Conservation (phyloP, 73 alveolate genomes). For the Tetrahymena thermophila region DNA sequence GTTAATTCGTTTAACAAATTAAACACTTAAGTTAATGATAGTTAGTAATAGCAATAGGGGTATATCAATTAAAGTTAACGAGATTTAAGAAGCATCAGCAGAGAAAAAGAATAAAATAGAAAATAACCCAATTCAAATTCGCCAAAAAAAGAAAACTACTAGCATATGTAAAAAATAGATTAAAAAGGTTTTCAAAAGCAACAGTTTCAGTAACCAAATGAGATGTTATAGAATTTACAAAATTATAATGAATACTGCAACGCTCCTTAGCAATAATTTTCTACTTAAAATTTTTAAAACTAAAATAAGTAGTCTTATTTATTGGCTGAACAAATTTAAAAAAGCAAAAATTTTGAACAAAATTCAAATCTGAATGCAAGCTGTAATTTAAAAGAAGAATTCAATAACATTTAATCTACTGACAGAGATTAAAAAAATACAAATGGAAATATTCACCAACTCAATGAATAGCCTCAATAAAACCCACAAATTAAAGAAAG, state of each 20-base stretch:
- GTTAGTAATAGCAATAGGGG: not conserved
- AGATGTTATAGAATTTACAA: not conserved
- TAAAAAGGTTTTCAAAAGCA: not conserved
- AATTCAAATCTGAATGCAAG: not conserved
- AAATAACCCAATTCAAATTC: not conserved
- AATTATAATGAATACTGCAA: not conserved
- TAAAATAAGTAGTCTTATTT: not conserved
- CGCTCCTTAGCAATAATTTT: not conserved
- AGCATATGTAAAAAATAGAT: not conserved
- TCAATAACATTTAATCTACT: not conserved
- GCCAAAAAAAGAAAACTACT: not conserved
- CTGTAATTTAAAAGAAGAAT: not conserved
- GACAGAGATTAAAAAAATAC: not conserved
- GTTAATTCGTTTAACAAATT: not conserved
- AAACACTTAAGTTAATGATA: not conserved
- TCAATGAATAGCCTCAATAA: not conserved
- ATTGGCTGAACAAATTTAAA: not conserved
- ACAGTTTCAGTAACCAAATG: not conserved
- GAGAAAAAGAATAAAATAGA: not conserved
- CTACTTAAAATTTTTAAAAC: not conserved
- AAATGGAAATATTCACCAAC: too few relatives aligned
- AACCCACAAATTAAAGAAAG: not conserved
- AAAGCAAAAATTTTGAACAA: not conserved
- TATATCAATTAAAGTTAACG: not conserved
- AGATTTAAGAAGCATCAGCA: not conserved